Evolutionary conservation across 257 asterid species (phyloP), one percentile per base, ranked within the genome.

Genomic region (Solanum dulcamara): DNA sequence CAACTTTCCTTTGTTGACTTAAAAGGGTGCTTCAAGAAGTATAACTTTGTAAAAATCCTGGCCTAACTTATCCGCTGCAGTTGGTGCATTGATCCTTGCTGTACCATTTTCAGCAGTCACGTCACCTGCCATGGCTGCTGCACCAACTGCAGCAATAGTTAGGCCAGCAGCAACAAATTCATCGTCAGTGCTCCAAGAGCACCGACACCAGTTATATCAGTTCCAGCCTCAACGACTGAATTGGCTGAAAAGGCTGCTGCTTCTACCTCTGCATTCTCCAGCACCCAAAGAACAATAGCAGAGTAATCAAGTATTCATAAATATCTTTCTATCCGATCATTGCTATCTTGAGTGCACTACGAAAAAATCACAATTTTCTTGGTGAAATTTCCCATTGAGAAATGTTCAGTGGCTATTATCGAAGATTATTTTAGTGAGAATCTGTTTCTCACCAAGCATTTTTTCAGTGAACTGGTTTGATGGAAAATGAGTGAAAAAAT

Each of bases 31-130:
- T 87, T 94, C 97, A 10, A 90, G 91, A 32, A 94, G 93, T 80
- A 94, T 88, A 83, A 94, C 95, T 90, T 92, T 93, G 93, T 94
- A 94, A 71, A 94, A 96, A 85, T 93, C 98, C 81, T 93, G 91
- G 1, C 98, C 98, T 22, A 94, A 74, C 88, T 89, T 91, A 86
- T 91, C 90, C 1, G 89, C 98, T 0, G 97, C 95, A 0, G 92
- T 86, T 1, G 94, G 86, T n/a, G 94, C 94, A 62, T 93, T n/a
- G n/a, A n/a, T 94, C 46, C 83, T 92, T 44, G 91, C 98, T 79
- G 93, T 88, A 37, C 92, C 95, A 81, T 84, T 90, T 0, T 94
- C 97, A 6, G 91, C 97, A 2, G 93, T 94, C 72, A 91, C 86
- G 6, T 95, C 98, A 8, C 98, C 96, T 0, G 89, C 98, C 42